Conservation (phyloP, 2,329 filamentous ascomycete species). For the Phaeosphaeria sp. region DNA sequence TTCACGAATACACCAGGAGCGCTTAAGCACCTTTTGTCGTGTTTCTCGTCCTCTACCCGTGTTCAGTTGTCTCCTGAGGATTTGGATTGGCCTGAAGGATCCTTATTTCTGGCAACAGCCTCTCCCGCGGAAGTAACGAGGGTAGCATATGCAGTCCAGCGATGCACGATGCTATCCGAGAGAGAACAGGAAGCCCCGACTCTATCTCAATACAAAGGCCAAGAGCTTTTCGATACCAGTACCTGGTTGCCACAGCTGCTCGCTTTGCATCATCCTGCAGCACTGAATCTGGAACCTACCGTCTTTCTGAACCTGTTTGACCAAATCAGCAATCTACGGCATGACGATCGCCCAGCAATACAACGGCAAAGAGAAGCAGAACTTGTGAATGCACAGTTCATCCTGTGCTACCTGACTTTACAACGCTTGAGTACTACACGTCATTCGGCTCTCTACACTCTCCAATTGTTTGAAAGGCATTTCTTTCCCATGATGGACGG, state of each 20-base stretch:
- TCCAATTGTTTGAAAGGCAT: conserved; percentile 1
- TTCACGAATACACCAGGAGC: background rate
- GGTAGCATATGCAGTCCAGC: background rate
- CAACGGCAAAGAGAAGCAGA: background rate
- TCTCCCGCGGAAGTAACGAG: background rate
- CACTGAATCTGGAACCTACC: conserved; percentile 12
- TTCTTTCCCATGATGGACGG: background rate
- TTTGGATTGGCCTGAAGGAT: background rate
- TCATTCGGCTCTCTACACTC: background rate
- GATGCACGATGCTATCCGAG: background rate
- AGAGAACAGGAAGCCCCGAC: background rate
- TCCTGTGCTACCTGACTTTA: conserved; percentile 19
- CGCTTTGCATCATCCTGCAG: conserved; percentile 21
- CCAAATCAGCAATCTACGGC: background rate
- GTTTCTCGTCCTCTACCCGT: background rate
- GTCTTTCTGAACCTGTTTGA: conserved; percentile 9
- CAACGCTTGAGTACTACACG: conserved; percentile 11
- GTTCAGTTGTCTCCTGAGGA: background rate
- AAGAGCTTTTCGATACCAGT: conserved; percentile 3
- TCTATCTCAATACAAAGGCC: background rate
- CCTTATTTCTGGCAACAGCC: background rate
- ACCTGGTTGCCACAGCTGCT: conserved; percentile 32
- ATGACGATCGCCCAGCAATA: background rate
- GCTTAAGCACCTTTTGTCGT: background rate
- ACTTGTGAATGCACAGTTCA: conserved; percentile 21